Percentiles rank a stretch among this genome's conserved stretches.
phyloP scores from a whole-genome alignment of 2,329 filamentous ascomycete genomes.

The Nemania abortiva region DNA sequence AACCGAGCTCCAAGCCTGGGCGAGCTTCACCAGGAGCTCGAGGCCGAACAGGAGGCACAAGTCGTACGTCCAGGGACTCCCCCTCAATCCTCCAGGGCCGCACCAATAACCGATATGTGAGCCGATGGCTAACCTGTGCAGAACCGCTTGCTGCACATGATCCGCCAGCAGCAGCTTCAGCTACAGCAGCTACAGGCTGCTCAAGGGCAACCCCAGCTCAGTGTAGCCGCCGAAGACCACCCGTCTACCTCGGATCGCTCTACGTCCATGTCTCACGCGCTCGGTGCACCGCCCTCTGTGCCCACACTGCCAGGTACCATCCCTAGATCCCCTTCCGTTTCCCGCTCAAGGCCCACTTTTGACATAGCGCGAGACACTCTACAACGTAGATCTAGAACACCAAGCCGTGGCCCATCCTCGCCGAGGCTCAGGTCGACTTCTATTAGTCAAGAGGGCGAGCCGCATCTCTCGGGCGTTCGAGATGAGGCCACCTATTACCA shows the following conservation, averaged over 20 bases:
- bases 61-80: constrained; percentile 65
- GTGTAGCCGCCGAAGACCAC: constrained; percentile 64
- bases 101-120: neutral
- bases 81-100: no score
- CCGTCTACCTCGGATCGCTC: constrained; percentile 61
- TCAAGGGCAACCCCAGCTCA: constrained; percentile 57
- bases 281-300: constrained; percentile 53
- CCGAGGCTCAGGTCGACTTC: constrained; percentile 69
- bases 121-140: constrained; percentile 48
- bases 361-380: constrained; percentile 69
- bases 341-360: constrained; percentile 68
- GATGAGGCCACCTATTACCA: constrained; percentile 86
- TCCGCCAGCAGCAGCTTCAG: constrained; percentile 79
- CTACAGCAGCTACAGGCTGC: constrained; percentile 69
- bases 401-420: constrained; percentile 67
- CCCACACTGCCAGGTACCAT: constrained; percentile 58
- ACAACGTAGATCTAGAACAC: constrained; percentile 68
- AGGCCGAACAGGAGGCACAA: constrained; percentile 83
- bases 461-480: constrained; percentile 70
- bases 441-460: constrained; percentile 70
- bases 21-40: constrained; percentile 82
- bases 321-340: constrained; percentile 64
- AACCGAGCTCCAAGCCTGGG: constrained; percentile 77
- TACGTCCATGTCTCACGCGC: constrained; percentile 53
- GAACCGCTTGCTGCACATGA: constrained; percentile 83